Evolutionary conservation across 495 filamentous ascomycete genomes (phyloP).

Genomic region (Penicillium daleae): DNA sequence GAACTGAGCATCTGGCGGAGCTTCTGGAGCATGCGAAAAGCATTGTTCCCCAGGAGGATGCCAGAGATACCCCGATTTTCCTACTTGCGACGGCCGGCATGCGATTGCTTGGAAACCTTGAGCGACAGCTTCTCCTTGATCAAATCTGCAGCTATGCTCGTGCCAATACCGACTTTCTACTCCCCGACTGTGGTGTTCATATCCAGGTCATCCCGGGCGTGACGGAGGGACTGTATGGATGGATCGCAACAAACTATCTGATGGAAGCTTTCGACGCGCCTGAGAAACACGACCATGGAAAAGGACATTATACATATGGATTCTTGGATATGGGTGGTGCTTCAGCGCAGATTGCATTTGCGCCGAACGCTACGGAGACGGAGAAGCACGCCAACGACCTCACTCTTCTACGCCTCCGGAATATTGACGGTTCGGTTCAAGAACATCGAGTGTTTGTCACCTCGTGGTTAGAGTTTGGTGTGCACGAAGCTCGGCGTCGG

Average conservation of each 20-base stretch:
- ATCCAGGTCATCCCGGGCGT: conserved; percentile 97
- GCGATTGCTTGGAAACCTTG: conserved; percentile 76
- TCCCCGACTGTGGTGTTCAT: conserved; percentile 88
- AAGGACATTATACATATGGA: conserved; percentile 93
- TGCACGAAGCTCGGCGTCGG: conserved; percentile 82
- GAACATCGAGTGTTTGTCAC: conserved; percentile 93
- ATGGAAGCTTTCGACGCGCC: conserved; percentile 91
- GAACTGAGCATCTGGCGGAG: conserved; percentile 75
- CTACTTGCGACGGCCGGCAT: conserved; percentile 97
- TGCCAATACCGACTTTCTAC: conserved; percentile 75
- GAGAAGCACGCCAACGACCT: conserved; percentile 89
- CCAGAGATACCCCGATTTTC: conserved; percentile 87
- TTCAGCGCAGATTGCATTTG: conserved; percentile 96
- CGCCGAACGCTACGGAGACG: conserved; percentile 89
- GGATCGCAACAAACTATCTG: conserved; percentile 97
- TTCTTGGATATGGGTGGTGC: conserved; percentile 99
- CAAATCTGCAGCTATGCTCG: conserved; percentile 85
- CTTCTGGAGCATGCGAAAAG: conserved; percentile 83
- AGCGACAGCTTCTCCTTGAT: conserved; percentile 71
- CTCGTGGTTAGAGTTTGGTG: conserved; percentile 95
- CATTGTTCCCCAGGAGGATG: conserved; percentile 77
- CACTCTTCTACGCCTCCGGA: conserved; percentile 81
- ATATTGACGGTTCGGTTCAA: conserved; percentile 69
- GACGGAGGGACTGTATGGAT: conserved; percentile 97
- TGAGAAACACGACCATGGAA: conserved; percentile 71